Conservation (phyloP, 306 rosid genomes). For the Castanopsis chinensis region DNA sequence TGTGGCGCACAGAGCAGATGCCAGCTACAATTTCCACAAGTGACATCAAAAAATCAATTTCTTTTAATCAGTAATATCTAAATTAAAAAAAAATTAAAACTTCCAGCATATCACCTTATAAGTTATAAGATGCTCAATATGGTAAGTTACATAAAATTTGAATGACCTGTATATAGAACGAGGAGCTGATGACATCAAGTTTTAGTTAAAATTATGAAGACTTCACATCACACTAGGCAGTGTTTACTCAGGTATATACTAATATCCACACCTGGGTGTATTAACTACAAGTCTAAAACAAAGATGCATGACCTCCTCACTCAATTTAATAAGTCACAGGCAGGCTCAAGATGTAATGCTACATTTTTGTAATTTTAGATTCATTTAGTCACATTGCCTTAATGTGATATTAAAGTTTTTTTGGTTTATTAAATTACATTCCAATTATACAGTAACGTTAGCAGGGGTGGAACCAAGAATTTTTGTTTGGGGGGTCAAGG, state of each 20-base stretch:
- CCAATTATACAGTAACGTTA: too few species aligned
- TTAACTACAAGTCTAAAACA: not conserved
- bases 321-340: not conserved
- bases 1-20: not conserved
- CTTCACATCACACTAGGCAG: not conserved
- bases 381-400: not conserved
- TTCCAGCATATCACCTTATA: not conserved
- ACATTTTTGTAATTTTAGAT: too few species aligned
- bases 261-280: not conserved
- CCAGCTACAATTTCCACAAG: not conserved
- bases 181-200: not conserved
- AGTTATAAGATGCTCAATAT: not conserved
- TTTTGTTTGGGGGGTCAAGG: too few species aligned
- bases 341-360: not conserved
- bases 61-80: not conserved
- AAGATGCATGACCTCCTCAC: not conserved
- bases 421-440: too few species aligned
- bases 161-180: not conserved
- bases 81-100: not conserved
- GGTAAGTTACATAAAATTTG: not conserved
- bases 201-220: not conserved
- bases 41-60: not conserved
- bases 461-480: too few species aligned
- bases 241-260: conserved; percentile 1
- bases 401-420: too few species aligned